Evolutionary conservation across 2,329 filamentous ascomycete genomes (phyloP), one percentile per base, ranked within the genome.

Genomic region (Berkeleyomyces rouxiae): DNA sequence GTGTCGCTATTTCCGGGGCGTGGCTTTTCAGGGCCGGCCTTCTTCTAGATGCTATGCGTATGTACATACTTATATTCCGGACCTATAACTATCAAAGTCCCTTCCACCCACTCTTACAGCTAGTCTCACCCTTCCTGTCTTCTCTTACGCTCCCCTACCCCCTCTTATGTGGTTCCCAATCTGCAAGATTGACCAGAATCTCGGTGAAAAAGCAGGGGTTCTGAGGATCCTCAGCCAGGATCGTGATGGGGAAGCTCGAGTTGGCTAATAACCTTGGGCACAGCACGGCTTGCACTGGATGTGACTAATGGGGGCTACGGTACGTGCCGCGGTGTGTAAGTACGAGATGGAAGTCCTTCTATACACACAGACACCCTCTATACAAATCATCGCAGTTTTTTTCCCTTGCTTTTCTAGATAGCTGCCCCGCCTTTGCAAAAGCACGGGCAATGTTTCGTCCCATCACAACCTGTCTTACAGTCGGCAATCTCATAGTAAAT

Each of bases 201-300:
- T 66, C 63, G 65, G 63, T 63, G 63, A 64, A 62, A 53, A 58
- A 57, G 53, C 63, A 65, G 61, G 63, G 63, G 57, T 65, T 43
- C 47, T 40, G 44, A 55, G 53, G 60, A 61, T 59, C 36, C 49
- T 37, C 49, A 53, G 49, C 33, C 49, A 53, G 49, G 49, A 53
- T 53, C 36, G 49, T 53, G 37, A 53, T 53, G 49, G 49, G 16
- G 49, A 53, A 23, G 59, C 62, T 46, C 61, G n/a, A 49, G 37
- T 46, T 39, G 43, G 58, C 49, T 37, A 37, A 31, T 53, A 33
- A 7, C 49, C 46, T 59, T 59, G 58, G 58, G 58, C 58, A 10
- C 49, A 53, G 49, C n/a, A 33, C 49, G n/a, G 37, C 33, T 53
- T 6, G 49, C 49, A 31, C 6, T 39, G 36, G 23, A 53, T 37